Evolutionary conservation across 257 asterid species (phyloP), one percentile per base, ranked within the genome.

Genomic region (Solanum ossicruentum): DNA sequence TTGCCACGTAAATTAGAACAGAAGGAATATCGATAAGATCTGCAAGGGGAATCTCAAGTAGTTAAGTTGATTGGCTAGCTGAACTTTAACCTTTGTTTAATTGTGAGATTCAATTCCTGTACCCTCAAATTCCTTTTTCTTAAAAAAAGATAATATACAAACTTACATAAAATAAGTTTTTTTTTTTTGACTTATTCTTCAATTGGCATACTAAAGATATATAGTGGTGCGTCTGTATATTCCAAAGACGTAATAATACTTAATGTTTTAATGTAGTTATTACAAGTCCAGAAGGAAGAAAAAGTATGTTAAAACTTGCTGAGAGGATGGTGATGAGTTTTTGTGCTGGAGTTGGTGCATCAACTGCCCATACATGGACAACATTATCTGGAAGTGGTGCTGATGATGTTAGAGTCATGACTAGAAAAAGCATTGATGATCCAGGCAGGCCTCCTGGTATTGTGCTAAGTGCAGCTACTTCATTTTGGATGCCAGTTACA

Each of bases 391-490:
- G 92, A 11, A 92, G 90, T 65, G 94, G 92, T 2, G 89, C 87
- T 10, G 93, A 92, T 58, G 93, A 92, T 72, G 92, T 92, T 9
- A 57, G 94, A 52, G 92, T 92, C 12, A 92, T 92, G 94, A 92
- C 93, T 15, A 28, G 92, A 45, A 92, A 89, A 85, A 92, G 93
- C 81, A 73, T 88, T 65, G 93, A 92, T 77, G 94, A 90, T 84
- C 94, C 93, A 13, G 94, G 94, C 21, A 88, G 92, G 82, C 94
- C 94, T 21, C 91, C 92, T 15, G 94, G 94, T 28, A 90, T 90
- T 58, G 92, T 92, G 20, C 91, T 92, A 10, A 92, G 93, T 66
- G 93, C 94, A 21, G 93, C 94, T 6, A 92, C 94, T 54, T 92
- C 94, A 3, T 92, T 92, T 80, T 92, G 94, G 94, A 86, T 92